These are phyloP conservation scores for Cryomyces antarcticus DNA, from an alignment of 495 filamentous ascomycete genomes.

Conservation along the genomic window DNA sequence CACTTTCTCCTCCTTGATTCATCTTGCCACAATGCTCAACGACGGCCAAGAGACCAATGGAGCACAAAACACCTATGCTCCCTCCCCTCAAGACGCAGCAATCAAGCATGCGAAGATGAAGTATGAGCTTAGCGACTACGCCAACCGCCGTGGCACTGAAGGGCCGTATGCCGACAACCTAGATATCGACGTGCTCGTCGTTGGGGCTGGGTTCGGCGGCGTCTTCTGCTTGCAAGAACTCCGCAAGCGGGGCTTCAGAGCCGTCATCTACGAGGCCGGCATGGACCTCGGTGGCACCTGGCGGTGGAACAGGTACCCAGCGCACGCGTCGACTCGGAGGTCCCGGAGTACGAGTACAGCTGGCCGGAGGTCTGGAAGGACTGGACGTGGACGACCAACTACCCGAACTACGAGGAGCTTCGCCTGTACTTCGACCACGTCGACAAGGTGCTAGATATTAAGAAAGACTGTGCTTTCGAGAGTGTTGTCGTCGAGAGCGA, in stretches of 20 bases:
- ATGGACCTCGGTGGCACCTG: conserved; percentile 11
- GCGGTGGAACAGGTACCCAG: conserved; percentile 10
- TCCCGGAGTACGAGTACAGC: conserved; percentile 15
- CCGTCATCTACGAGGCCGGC: conserved; percentile 12
- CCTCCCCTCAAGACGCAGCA: no score
- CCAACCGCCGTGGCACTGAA: not conserved
- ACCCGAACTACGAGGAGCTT: conserved; percentile 29
- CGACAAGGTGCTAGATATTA: conserved; percentile 26
- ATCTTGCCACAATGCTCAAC: no score
- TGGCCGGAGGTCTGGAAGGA: conserved; percentile 27
- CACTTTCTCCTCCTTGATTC: no score
- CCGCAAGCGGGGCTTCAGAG: conserved; percentile 12
- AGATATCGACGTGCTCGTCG: conserved; percentile 26
- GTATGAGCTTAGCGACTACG: not conserved
- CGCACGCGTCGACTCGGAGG: not conserved
- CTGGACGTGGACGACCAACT: conserved; percentile 32
- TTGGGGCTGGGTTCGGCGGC: conserved; percentile 25
- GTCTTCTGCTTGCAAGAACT: conserved; percentile 4
- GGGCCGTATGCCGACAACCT: not conserved
- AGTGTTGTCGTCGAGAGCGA: conserved; percentile 25
- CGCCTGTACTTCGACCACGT: conserved; percentile 34
- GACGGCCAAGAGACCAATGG: no score
- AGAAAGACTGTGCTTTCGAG: conserved; percentile 30
- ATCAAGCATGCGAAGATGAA: no score
- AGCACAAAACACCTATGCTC: no score